Base-by-base conservation (phyloP, 768 basidiomycete genomes). In the Amanita rimosa region DNA sequence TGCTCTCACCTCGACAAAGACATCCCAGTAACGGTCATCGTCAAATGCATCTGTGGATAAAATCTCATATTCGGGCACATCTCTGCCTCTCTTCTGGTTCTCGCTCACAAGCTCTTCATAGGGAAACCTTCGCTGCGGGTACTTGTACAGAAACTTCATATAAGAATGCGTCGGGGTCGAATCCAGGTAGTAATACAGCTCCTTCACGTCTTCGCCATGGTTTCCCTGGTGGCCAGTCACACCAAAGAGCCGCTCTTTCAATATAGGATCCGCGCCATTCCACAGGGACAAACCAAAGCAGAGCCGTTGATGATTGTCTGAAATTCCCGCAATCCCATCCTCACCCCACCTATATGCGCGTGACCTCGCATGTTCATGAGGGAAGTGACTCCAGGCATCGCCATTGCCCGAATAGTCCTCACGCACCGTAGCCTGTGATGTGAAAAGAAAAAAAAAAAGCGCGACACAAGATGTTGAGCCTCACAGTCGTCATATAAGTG, bases 131-230 rank as follows among this genome's bases (percentile, higher is more conserved):
- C 81, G 73, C 63, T 99, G 96, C 10, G 96, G 94, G 57, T 99
- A 99, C 64, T 99, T 99, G 79, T 99, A 99, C 49, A 97, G 69
- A 66, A 90, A 97, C 65, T 99, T 99, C 96, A 99, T 98, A 75
- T 98, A 99, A 5, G 94, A 96, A 60, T 99, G 96, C 1, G 96
- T 97, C 33, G 96, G 96, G 1, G 96, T 97, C 33, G 91, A 95
- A 64, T 98, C 96, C 52, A 99, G 78, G 65, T 99, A 99, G 63
- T 95, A 99, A 65, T 99, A 99, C 24, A 98, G 70, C 61, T 99
- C 96, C 67, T 98, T 98, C 70, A 95, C 93, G 61, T 99, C 96
- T 66, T 99, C 96, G 54, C 96, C 96, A 64, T 99, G 96, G 62
- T 99, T 99, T 40, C 96, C 95, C 70, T 99, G 85, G 60, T 93